These are phyloP conservation scores for Rhodotorula diobovata DNA, from an alignment of 768 basidiomycete species.

Conservation along the genomic window DNA sequence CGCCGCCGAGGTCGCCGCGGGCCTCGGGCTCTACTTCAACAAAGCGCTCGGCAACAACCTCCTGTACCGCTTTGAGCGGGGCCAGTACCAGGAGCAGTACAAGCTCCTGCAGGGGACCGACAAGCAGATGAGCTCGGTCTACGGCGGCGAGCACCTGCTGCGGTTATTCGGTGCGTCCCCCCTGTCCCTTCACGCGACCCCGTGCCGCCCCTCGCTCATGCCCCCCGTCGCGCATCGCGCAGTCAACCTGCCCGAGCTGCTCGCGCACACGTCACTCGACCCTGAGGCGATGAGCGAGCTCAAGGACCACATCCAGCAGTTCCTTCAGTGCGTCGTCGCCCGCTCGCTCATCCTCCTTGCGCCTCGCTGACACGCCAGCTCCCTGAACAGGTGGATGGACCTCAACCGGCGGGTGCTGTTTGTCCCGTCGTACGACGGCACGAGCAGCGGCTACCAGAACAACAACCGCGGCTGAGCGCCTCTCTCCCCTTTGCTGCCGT, in stretches of 20 bases:
- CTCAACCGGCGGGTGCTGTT: conserved; percentile 70
- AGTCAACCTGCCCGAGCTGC: conserved; percentile 87
- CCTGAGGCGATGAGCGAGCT: conserved; percentile 75
- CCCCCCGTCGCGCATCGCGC: conserved; percentile 10
- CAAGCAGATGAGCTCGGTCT: conserved; percentile 81
- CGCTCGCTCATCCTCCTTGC: not conserved
- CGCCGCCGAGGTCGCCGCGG: conserved; percentile 74
- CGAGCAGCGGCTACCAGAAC: conserved; percentile 74
- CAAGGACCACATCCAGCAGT: conserved; percentile 81
- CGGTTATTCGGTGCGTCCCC: conserved; percentile 72
- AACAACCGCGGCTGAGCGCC: conserved; percentile 39
- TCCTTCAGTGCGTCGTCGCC: conserved; percentile 61
- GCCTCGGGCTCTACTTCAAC: conserved; percentile 87
- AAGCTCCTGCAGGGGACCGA: conserved; percentile 70
- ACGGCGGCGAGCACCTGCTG: conserved; percentile 89
- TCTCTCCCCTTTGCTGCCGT: not conserved
- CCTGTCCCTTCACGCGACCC: too few species aligned
- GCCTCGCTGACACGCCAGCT: conserved; percentile 4
- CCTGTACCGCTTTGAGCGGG: conserved; percentile 90
- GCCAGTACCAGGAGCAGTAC: conserved; percentile 77
- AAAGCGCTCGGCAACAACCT: conserved; percentile 76
- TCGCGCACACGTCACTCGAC: conserved; percentile 84
- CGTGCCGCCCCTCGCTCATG: too few species aligned
- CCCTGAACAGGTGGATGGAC: conserved; percentile 77
- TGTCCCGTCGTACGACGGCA: conserved; percentile 69